Evolutionary conservation across 805 yeast species (phyloP).

Genomic region (Gaillardinia entomophila): DNA sequence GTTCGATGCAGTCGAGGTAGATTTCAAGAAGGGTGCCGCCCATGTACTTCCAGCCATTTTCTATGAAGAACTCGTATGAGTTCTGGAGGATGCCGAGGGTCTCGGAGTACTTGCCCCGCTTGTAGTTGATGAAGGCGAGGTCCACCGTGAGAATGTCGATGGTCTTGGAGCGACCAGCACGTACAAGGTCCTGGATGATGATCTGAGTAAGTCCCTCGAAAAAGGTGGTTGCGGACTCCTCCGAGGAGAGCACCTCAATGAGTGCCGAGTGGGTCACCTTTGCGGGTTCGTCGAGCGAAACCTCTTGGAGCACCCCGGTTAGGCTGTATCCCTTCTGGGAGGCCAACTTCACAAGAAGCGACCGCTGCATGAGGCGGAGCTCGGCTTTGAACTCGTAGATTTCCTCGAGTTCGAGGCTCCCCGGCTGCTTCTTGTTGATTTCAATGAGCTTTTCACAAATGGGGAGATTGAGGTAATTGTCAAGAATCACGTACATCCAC

Average conservation of each 20-base stretch:
- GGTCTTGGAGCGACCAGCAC: constrained; percentile 52
- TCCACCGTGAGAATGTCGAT: constrained; percentile 75
- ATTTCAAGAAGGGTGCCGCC: constrained; percentile 61
- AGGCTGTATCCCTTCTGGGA: constrained; percentile 5
- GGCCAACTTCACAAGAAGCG: neutral
- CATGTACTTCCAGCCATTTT: constrained; percentile 70
- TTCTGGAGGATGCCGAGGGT: constrained; percentile 61
- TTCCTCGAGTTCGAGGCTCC: constrained; percentile 11
- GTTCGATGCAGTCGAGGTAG: constrained; percentile 63
- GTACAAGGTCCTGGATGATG: constrained; percentile 47
- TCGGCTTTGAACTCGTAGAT: constrained; percentile 43
- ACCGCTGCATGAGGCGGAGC: constrained; percentile 34
- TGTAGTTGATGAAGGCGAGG: constrained; percentile 65
- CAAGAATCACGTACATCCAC: constrained; percentile 34
- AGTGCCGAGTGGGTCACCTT: constrained; percentile 11
- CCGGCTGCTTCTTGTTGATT: constrained; percentile 7
- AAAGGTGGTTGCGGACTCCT: constrained; percentile 13
- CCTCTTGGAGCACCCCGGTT: constrained; percentile 14
- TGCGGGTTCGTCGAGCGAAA: constrained; percentile 10
- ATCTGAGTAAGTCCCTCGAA: constrained; percentile 52
- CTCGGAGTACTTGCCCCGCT: constrained; percentile 47
- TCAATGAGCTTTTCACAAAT: constrained; percentile 20
- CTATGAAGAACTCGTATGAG: constrained; percentile 62
- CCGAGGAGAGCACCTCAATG: constrained; percentile 6
- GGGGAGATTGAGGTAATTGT: constrained; percentile 30